Evolutionary conservation across 192 early-diverging fungal genomes (phyloP).

Genomic region (Mortierella alpina): DNA sequence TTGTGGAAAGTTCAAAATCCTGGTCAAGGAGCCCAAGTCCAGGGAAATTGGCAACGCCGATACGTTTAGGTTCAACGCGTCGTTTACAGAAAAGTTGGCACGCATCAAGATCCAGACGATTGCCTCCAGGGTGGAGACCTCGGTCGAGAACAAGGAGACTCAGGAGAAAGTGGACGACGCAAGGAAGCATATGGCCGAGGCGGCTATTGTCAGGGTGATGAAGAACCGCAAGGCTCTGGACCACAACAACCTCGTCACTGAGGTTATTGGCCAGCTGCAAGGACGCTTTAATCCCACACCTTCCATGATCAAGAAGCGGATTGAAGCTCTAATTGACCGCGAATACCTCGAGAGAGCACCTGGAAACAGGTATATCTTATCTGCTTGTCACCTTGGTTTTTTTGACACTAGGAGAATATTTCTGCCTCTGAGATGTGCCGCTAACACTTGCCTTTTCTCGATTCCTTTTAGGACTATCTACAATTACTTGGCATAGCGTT

Average conservation of each 20-base stretch:
- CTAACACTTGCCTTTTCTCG: background rate
- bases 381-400: background rate
- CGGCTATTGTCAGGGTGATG: slow-evolving; percentile 97
- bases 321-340: slow-evolving; percentile 96
- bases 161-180: slow-evolving; percentile 88
- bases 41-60: slow-evolving; percentile 73
- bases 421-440: background rate
- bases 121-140: slow-evolving; percentile 71
- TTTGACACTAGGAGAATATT: background rate
- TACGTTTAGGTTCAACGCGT: slow-evolving; percentile 69
- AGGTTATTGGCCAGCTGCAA: slow-evolving; percentile 83
- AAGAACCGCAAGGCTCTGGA: slow-evolving; percentile 90
- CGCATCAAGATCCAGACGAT: slow-evolving; percentile 92
- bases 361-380: slow-evolving; percentile 52
- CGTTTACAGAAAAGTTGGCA: slow-evolving; percentile 80
- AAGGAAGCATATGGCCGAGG: slow-evolving; percentile 91
- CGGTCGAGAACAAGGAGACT: slow-evolving; percentile 84
- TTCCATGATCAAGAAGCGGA: slow-evolving; percentile 90
- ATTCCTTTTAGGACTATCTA: slow-evolving; percentile 29
- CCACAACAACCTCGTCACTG: slow-evolving; percentile 87
- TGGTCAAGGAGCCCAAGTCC: slow-evolving; percentile 83
- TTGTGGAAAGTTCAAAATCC: slow-evolving; percentile 89
- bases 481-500: slow-evolving; percentile 34
- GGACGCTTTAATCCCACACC: slow-evolving; percentile 86
- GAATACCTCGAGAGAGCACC: slow-evolving; percentile 91